Conservation (phyloP, 306 rosid species). For the Gastrolobium villosum region DNA sequence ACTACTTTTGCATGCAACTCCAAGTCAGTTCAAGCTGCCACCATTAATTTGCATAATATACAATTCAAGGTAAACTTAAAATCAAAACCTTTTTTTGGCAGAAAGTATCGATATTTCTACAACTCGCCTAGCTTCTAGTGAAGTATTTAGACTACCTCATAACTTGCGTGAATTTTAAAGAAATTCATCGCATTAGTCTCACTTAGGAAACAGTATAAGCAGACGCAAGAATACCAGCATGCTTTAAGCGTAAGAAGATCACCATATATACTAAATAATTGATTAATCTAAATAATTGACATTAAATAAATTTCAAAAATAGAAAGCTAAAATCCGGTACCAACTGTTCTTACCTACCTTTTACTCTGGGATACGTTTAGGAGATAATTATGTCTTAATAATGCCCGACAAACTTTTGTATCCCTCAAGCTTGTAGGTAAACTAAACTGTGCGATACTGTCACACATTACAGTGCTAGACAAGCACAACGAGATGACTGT, state of each 20-base stretch:
- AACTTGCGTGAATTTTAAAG: not conserved
- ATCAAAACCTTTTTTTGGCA: not conserved
- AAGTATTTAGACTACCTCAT: not conserved
- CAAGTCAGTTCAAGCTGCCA: not conserved
- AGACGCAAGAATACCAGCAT: not conserved
- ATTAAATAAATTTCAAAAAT: not conserved
- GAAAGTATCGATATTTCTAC: not conserved
- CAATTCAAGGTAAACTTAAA: not conserved
- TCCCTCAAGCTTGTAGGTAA: not conserved
- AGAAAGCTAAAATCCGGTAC: not conserved
- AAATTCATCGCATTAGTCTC: not conserved
- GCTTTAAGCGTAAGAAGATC: not conserved
- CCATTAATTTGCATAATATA: not conserved
- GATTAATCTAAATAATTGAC: not conserved
- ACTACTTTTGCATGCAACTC: not conserved
- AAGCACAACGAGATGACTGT: not conserved
- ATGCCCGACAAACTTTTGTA: not conserved
- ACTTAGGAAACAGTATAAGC: not conserved
- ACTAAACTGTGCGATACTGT: not conserved
- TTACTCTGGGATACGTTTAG: not conserved
- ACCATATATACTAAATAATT: not conserved
- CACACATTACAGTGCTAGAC: not conserved
- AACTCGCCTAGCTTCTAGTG: not conserved
- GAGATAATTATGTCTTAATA: not conserved
- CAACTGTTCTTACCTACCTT: not conserved